Base-by-base conservation (phyloP, 2,329 filamentous ascomycete species). In the Amauroascus niger region DNA sequence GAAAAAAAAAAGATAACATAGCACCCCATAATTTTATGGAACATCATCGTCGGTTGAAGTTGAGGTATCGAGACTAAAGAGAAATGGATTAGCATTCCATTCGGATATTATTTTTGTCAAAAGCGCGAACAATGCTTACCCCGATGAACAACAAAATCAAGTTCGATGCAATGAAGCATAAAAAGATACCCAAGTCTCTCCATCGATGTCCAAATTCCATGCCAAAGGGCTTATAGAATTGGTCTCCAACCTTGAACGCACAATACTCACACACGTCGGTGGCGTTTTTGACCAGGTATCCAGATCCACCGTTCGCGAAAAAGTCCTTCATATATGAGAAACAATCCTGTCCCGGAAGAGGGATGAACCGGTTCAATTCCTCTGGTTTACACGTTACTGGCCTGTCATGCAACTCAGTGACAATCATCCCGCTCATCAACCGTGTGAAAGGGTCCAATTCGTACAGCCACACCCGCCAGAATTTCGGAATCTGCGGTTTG, bases 381-480 rank as follows among this genome's bases (percentile, higher is more conserved):
- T 65, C 63, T 13, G 58, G 50, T 2, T 67, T 64, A 49, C 69
- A 71, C 2, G 60, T 20, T 2, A 69, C 67, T 0, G 55, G 49
- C 8, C 63, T 61, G 1, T 64, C 64, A 0, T 66, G 55, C 1
- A 71, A 28, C 1, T 69, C 69, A 0, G 65, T 67, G 0, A 67
- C 63, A 9, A 70, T 55, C 33, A 76, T 66, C 1, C 69, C 64
- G 18, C 69, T 67, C 4, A 75, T 69, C 2, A 76, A 66, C 45
- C 87, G 87, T 0, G 82, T 85, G 56, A 86, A 82, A 0, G 83
- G 83, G 0, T 77, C 80, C 8, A 81, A 74, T 33, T 80, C 76
- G 67, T 87, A 85, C 83, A 88, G 87, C 71, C 86, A 88, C 55
- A 81, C 80, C 64, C 94, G 91, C 85, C 85, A 89, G 71, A 88